These are phyloP conservation scores for Rhodotorula sp. DNA, from an alignment of 1,284 basidiomycete species.

Conservation along the genomic window DNA sequence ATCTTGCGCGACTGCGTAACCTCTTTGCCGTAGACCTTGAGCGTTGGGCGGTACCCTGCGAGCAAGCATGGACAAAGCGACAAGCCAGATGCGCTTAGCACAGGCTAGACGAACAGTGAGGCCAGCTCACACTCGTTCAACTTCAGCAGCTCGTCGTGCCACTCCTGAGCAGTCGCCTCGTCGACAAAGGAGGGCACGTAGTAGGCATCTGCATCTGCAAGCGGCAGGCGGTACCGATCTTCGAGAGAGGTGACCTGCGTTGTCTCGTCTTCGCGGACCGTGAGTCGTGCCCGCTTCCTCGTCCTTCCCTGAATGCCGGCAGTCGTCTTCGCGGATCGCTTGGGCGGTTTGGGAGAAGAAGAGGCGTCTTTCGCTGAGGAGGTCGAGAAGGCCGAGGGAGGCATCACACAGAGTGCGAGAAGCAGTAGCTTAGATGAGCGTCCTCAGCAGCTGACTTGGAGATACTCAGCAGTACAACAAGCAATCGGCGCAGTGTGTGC, in stretches of 20 bases:
- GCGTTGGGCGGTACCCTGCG: slow-evolving; percentile 55
- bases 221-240: slow-evolving; percentile 8
- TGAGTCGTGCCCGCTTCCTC: slow-evolving; percentile 18
- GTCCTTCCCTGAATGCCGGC: neutral
- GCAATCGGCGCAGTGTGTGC: neutral
- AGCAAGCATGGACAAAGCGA: neutral
- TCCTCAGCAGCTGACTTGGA: neutral
- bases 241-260: slow-evolving; percentile 20
- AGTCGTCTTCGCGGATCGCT: neutral
- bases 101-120: neutral
- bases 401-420: neutral
- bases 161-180: slow-evolving; percentile 47
- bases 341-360: neutral
- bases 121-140: slow-evolving; percentile 51
- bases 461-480: neutral
- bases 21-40: slow-evolving; percentile 57
- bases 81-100: neutral
- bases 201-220: slow-evolving; percentile 39
- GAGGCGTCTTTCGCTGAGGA: neutral
- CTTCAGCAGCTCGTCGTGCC: slow-evolving; percentile 51
- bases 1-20: slow-evolving; percentile 56
- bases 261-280: slow-evolving; percentile 16
- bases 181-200: slow-evolving; percentile 47
- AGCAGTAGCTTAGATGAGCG: neutral
- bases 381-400: neutral